Conservation (phyloP, 1,284 basidiomycete genomes). For the Tilletia horrida region DNA sequence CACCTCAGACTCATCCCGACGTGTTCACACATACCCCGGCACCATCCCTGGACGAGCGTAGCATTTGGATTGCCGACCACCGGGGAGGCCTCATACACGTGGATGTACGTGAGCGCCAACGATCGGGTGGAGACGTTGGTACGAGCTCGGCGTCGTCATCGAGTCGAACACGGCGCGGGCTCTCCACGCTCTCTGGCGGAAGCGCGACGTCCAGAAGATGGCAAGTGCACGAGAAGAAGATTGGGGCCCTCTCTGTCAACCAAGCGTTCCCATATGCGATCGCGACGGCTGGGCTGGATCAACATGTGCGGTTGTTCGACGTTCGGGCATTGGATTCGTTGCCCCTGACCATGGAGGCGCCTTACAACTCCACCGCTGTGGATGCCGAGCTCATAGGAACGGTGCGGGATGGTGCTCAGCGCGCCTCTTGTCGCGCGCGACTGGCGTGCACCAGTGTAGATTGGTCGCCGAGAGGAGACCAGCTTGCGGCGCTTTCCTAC, state of each 20-base stretch:
- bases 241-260: slow-evolving; percentile 52
- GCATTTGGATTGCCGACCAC: slow-evolving; percentile 53
- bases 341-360: slow-evolving; percentile 30
- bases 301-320: slow-evolving; percentile 49
- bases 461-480: slow-evolving; percentile 42
- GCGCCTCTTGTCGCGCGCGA: slow-evolving; percentile 30
- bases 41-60: slow-evolving; percentile 36
- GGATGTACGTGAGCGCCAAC: slow-evolving; percentile 37
- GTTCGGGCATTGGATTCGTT: slow-evolving; percentile 36
- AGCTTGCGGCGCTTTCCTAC: slow-evolving; percentile 47
- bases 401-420: slow-evolving; percentile 34
- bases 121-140: slow-evolving; percentile 24
- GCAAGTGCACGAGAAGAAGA: slow-evolving; percentile 53
- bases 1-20: slow-evolving; percentile 34
- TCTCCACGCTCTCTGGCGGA: neutral
- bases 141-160: neutral
- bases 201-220: slow-evolving; percentile 29
- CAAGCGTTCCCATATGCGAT: slow-evolving; percentile 36
- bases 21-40: slow-evolving; percentile 36
- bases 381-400: slow-evolving; percentile 33
- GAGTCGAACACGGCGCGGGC: neutral
- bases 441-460: slow-evolving; percentile 50
- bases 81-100: slow-evolving; percentile 45
- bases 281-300: slow-evolving; percentile 49
- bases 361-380: slow-evolving; percentile 35